Percentiles rank a stretch among this genome's conserved stretches.
Evolutionary conservation across 2,329 filamentous ascomycete genomes (phyloP).

Genomic region (Juglanconis oblonga): DNA sequence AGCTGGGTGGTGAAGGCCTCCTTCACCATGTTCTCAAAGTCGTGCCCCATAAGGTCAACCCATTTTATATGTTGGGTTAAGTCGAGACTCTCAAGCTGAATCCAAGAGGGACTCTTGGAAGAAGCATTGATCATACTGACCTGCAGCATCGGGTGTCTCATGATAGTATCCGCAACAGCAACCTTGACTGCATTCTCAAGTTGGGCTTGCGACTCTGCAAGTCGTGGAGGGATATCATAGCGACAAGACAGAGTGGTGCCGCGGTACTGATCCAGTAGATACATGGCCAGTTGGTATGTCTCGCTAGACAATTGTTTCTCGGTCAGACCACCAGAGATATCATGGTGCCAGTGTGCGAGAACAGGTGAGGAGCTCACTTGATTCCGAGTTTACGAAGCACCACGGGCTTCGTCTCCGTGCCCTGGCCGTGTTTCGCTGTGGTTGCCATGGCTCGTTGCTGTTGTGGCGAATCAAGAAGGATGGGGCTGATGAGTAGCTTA

Average conservation of each 20-base stretch:
- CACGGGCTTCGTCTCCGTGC: slow-evolving; percentile 3
- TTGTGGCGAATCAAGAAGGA: neutral
- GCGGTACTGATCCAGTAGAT: slow-evolving; percentile 21
- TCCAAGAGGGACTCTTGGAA: slow-evolving; percentile 19
- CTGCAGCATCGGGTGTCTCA: slow-evolving; percentile 22
- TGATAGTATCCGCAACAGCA: slow-evolving; percentile 17
- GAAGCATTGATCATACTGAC: slow-evolving; percentile 16
- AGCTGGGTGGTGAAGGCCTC: slow-evolving; percentile 13
- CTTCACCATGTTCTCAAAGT: slow-evolving; percentile 10
- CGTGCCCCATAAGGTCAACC: slow-evolving; percentile 5
- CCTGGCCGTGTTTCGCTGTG: slow-evolving; percentile 10
- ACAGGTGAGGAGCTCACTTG: slow-evolving; percentile 17
- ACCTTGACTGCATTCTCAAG: slow-evolving; percentile 15
- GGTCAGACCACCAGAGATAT: slow-evolving; percentile 6
- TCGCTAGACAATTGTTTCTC: slow-evolving; percentile 1
- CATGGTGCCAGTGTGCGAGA: slow-evolving; percentile 8
- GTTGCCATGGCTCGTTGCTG: slow-evolving; percentile 7
- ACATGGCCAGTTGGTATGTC: slow-evolving; percentile 17
- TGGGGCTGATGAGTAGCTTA: neutral
- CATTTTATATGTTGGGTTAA: slow-evolving; percentile 19
- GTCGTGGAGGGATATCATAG: slow-evolving; percentile 17
- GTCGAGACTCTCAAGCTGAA: slow-evolving; percentile 19
- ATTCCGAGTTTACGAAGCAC: slow-evolving; percentile 22
- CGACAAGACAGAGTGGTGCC: slow-evolving; percentile 20
- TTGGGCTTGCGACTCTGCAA: slow-evolving; percentile 16